Percentiles rank a stretch among this genome's conserved stretches.
These are phyloP conservation scores for Acephala macrosclerotiorum DNA, from an alignment of 2,329 filamentous ascomycete genomes.

Conservation along the genomic window DNA sequence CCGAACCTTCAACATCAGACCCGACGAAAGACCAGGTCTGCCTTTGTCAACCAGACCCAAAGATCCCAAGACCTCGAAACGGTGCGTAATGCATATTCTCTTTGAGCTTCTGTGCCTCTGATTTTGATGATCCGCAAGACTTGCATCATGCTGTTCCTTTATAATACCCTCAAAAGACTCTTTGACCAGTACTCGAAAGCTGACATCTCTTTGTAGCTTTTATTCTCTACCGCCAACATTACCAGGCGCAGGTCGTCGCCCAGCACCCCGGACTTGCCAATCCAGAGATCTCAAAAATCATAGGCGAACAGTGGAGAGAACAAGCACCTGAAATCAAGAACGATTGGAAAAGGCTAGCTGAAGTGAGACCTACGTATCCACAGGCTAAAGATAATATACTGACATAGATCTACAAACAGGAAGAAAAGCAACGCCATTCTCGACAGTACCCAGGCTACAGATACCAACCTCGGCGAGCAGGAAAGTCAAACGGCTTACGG, in stretches of 20 bases:
- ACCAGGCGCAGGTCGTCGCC: conserved; percentile 82
- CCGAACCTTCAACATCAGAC: conserved; percentile 32
- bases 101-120: conserved; percentile 30
- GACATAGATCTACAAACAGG: conserved; percentile 49
- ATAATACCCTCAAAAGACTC: conserved; percentile 27
- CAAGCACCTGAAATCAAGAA: conserved; percentile 78
- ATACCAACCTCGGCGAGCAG: conserved; percentile 73
- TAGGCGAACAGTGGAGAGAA: conserved; percentile 75
- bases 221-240: conserved; percentile 94
- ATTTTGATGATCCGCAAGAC: conserved; percentile 29
- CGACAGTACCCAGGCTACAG: conserved; percentile 92
- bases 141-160: conserved; percentile 34
- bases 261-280: conserved; percentile 79
- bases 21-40: conserved; percentile 58
- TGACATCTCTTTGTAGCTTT: conserved; percentile 71
- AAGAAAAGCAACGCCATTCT: conserved; percentile 90
- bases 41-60: conserved; percentile 74
- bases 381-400: conserved; percentile 6
- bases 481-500: conserved; percentile 37
- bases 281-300: conserved; percentile 36
- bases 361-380: conserved; percentile 58
- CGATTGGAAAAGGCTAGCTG: conserved; percentile 88
- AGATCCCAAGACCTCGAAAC: conserved; percentile 75
- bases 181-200: conserved; percentile 42
- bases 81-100: conserved; percentile 56